Evolutionary conservation across 164 flowering plant genomes (phyloP), one percentile per base, ranked within the genome.

Genomic region (Saururus chinensis): DNA sequence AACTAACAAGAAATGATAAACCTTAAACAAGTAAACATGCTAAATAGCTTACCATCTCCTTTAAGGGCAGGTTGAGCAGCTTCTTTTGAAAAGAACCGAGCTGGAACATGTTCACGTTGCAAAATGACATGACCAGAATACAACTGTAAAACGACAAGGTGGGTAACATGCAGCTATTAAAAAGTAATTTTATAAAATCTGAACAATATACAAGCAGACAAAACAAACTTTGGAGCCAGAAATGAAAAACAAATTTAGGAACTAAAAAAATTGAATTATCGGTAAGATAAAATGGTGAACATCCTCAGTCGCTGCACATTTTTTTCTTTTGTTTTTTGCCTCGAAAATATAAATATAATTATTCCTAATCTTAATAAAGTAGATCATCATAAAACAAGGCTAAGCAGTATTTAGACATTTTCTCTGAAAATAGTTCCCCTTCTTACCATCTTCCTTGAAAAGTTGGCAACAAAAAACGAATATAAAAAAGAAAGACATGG

Each of bases 1-100:
- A 57, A n/a, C 8, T 14, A 19, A 35, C 42, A 16, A 64, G 53
- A 0, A n/a, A 41, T 61, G 37, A 21, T 22, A n/a, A 19, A 21
- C 40, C 54, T 24, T 42, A 60, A 60, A 56, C 9, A 17, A 61
- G 9, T 63, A 14, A 40, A 19, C 16, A 19, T 17, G 51, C 6
- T 4, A 22, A 20, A 57, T 41, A 59, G 76, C 97, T 75, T 56
- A 93, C 98, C 84, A 73, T 93, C 97, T 68, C 97, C 97, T 81
- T 93, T 86, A 24, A 80, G 83, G 19, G 75, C 74, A 24, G 73
- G 65, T 17, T 70, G 70, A 55, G 80, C 80, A 73, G 95, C 88
- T 73, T 77, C 84, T 60, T 88, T 86, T 35, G 98, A 88, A 75
- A 72, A 93, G 59, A n/a, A 78, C 57, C 97, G 96, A 24, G 73